Percentiles rank a stretch among this genome's conserved stretches.
Conservation (phyloP, 2,329 filamentous ascomycete genomes). For the Fusarium devonianum region DNA sequence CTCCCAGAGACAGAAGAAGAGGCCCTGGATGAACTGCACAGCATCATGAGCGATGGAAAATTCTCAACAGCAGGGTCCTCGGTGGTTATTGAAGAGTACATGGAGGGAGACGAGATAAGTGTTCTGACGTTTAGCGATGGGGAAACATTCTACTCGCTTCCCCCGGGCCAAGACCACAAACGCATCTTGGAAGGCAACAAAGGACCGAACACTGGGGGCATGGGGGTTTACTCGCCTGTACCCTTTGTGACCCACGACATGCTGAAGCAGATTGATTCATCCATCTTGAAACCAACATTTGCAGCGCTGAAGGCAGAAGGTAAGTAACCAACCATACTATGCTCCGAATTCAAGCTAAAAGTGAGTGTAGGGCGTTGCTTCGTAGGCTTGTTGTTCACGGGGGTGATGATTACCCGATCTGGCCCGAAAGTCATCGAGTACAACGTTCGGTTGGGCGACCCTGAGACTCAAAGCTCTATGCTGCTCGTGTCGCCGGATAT, state of each 20-base stretch:
- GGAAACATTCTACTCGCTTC: constrained; percentile 68
- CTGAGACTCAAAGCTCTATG: constrained; percentile 86
- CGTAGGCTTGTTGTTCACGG: constrained; percentile 77
- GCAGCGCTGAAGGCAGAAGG: constrained; percentile 67
- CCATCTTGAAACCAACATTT: constrained; percentile 69
- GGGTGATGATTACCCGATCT: constrained; percentile 80
- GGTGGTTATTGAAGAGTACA: constrained; percentile 76
- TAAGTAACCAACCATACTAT: constrained; percentile 17
- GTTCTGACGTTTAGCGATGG: constrained; percentile 75
- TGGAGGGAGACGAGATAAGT: constrained; percentile 74
- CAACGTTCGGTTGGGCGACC: constrained; percentile 91
- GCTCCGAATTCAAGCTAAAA: neutral
- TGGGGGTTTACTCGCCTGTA: constrained; percentile 77
- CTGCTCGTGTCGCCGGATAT: constrained; percentile 78
- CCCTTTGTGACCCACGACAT: constrained; percentile 60
- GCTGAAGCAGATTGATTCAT: constrained; percentile 64
- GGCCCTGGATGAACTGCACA: constrained; percentile 66
- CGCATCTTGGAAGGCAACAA: constrained; percentile 71
- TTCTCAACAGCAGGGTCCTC: constrained; percentile 72
- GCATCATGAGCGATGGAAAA: constrained; percentile 70
- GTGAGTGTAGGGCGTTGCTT: constrained; percentile 53
- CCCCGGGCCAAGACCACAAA: constrained; percentile 78
- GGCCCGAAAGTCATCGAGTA: constrained; percentile 89
- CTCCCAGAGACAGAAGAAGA: constrained; percentile 58
- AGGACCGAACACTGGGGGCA: constrained; percentile 77